Conservation (phyloP, 129 eudicot species). For the Tanacetum coccineum region DNA sequence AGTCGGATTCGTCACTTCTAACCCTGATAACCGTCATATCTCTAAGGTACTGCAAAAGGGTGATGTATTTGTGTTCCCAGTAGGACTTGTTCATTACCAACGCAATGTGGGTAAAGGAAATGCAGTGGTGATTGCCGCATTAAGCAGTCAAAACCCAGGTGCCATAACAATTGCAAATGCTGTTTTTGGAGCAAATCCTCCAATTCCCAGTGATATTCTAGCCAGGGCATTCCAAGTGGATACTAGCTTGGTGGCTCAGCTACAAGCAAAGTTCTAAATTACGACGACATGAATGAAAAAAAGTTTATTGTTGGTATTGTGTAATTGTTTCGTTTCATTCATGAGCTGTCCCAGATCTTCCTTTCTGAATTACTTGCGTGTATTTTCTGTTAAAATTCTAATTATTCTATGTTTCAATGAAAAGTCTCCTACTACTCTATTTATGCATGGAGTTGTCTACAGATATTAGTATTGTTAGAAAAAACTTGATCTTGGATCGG, state of each 20-base stretch:
- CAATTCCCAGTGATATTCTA: constrained; percentile 8
- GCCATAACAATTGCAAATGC: constrained; percentile 14
- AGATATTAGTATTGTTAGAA: too few species aligned
- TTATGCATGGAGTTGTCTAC: neutral
- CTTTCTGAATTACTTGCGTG: neutral
- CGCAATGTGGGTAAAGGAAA: constrained; percentile 27
- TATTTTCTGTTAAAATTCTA: neutral
- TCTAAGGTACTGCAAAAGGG: constrained; percentile 40
- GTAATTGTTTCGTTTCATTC: constrained; percentile 3
- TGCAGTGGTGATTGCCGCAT: constrained; percentile 36
- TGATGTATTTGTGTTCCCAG: constrained; percentile 41
- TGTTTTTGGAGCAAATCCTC: constrained; percentile 17
- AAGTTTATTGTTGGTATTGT: neutral
- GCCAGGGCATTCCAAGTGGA: constrained; percentile 18
- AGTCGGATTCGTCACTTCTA: constrained; percentile 41
- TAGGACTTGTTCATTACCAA: constrained; percentile 42
- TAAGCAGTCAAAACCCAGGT: constrained; percentile 45
- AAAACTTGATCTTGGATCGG: too few species aligned
- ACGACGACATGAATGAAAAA: neutral
- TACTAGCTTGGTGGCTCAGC: constrained; percentile 6
- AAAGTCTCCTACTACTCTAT: neutral
- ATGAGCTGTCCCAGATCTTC: neutral
- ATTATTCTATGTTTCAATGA: neutral
- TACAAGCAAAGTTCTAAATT: constrained; percentile 28
- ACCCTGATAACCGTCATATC: constrained; percentile 33